phyloP scores from a whole-genome alignment of 2,329 filamentous ascomycete genomes.

The Nothomitra cinnamomea region DNA sequence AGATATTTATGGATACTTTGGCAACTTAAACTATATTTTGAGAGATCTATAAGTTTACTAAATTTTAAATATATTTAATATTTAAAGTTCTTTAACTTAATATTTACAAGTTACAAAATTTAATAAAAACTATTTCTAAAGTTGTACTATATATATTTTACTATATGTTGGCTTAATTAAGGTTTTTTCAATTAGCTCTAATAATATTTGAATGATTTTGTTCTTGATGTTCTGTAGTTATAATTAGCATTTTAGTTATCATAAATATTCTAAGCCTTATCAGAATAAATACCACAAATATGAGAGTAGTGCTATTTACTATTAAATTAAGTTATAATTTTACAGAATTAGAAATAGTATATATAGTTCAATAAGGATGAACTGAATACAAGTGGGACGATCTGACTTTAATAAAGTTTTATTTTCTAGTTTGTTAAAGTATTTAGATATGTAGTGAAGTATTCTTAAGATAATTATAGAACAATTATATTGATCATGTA shows the following conservation, averaged over 20 bases:
- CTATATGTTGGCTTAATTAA: not conserved
- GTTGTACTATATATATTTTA: not conserved
- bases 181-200: not conserved
- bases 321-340: no score
- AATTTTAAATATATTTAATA: not conserved
- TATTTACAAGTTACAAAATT: not conserved
- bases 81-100: not conserved
- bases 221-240: not conserved
- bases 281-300: no score
- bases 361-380: no score
- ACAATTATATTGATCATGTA: no score
- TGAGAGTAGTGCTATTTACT: no score
- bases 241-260: not conserved
- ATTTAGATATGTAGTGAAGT: no score
- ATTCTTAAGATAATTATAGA: no score
- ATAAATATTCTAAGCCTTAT: no score
- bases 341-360: no score
- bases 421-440: no score
- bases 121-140: not conserved
- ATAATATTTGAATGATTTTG: not conserved
- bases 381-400: no score
- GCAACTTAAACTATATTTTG: not conserved
- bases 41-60: not conserved
- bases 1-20: not conserved
- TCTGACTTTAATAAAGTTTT: no score